These are phyloP conservation scores for Bryum argenteum DNA, from an alignment of 225 moss, liverwort and hornwort genomes.

Conservation along the genomic window DNA sequence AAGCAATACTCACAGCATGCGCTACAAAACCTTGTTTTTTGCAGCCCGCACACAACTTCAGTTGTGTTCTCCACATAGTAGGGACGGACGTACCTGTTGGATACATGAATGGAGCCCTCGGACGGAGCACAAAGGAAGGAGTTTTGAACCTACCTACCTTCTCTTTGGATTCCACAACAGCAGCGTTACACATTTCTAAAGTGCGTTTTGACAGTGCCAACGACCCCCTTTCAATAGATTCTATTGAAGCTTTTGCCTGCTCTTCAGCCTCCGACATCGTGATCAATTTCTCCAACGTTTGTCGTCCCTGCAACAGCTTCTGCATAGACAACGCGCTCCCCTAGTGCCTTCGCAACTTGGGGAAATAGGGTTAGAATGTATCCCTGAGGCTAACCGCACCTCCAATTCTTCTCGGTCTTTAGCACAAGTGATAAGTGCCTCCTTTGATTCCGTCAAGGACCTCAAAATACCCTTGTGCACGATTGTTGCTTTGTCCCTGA, in stretches of 20 bases:
- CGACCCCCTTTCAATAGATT: no score
- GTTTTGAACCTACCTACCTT: not conserved
- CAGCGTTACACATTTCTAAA: rapidly evolving
- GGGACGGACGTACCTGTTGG: not conserved
- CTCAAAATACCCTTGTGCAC: no score
- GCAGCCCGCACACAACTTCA: not conserved
- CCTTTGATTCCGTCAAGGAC: no score
- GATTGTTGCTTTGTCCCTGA: no score
- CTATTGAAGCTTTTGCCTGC: no score
- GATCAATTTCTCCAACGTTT: not conserved
- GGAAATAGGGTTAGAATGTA: no score
- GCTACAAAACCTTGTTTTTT: not conserved
- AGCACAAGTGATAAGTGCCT: not conserved
- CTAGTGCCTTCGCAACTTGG: no score
- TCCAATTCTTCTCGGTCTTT: not conserved
- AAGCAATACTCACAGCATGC: not conserved
- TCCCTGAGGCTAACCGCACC: no score
- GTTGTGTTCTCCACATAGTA: not conserved
- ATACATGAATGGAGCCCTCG: not conserved
- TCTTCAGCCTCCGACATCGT: no score
- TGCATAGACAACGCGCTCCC: not conserved
- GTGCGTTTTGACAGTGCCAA: rapidly evolving
- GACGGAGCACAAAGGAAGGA: not conserved
- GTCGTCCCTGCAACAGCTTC: not conserved
- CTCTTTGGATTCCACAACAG: rapidly evolving